Base-by-base conservation (phyloP, 2,329 filamentous ascomycete genomes). In the Ploettnerulaceae sp. region DNA sequence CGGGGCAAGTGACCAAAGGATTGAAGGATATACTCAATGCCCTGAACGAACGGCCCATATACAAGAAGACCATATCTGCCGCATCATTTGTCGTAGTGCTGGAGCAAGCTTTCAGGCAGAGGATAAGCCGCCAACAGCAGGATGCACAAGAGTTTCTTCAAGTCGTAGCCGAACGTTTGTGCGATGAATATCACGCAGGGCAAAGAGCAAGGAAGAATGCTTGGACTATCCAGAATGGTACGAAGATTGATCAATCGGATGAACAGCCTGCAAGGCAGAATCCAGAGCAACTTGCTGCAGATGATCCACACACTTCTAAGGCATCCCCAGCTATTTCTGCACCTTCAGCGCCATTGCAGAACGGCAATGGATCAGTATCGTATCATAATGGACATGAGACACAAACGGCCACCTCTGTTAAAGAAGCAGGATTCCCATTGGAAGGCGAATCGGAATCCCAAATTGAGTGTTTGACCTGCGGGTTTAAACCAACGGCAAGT, bases 131-230 rank as follows among this genome's bases (percentile, higher is more conserved):
- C 44, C 89, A 93, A 63, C 93, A 98, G 67, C 93, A 98, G 67
- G 93, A 98, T 70, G 93, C 93, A 8, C 93, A 98, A 63, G 93
- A 98, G 66, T 96, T 98, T 54, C 69, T 98, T 46, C 93, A 98
- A 69, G 84, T 97, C 39, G 84, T 98, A 9, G 86, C 89, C 2
- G 91, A 98, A 69, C 78, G 91, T 42, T 72, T 98, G 46, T 89
- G 88, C 60, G 93, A 98, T 62, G 93, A 98, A 67, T 95, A 96
- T 61, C 83, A 94, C 63, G 89, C 89, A 3, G 89, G 89, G 1
- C 76, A 79, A 59, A 79, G 84, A 61, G 89, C 88, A 9, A 76
- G 90, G 53, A 71, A 69, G 35, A 73, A 77, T 48, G 80, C 80
- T 3, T 69, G 64, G 37, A 66, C 56, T 56, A 34, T 48, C 4